phyloP scores from a whole-genome alignment of 352 stramenopile species.

The Phytophthora crassamura region DNA sequence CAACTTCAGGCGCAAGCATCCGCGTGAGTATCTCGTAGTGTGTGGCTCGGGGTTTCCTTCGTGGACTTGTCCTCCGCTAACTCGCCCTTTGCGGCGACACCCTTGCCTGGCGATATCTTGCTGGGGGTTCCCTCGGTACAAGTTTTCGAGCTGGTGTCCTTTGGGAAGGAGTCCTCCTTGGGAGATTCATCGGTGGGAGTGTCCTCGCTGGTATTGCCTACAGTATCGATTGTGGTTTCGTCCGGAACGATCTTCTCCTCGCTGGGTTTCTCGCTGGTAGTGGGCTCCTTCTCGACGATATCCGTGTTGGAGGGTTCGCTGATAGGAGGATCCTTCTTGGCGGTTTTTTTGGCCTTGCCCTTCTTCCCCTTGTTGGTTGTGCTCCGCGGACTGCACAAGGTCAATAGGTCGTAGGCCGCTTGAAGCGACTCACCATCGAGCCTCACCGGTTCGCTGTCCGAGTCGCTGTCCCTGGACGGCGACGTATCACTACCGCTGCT shows the following conservation, averaged over 20 bases:
- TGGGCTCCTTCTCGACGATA: neutral
- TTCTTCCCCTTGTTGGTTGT: slow-evolving; percentile 22
- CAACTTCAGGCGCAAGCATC: too few relatives aligned
- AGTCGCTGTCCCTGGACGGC: slow-evolving; percentile 28
- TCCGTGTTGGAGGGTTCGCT: too few relatives aligned
- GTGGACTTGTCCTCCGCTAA: neutral
- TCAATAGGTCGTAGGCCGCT: slow-evolving; percentile 73
- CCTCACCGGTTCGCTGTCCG: slow-evolving; percentile 36
- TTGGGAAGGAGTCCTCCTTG: neutral
- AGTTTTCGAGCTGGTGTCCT: too few relatives aligned
- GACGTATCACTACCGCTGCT: slow-evolving; percentile 29
- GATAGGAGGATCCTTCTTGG: slow-evolving; percentile 1
- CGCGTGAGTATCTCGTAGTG: too few relatives aligned
- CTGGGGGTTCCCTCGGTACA: too few relatives aligned
- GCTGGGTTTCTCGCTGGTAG: neutral
- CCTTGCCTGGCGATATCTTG: too few relatives aligned
- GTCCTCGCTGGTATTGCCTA: slow-evolving; percentile 11
- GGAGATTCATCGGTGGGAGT: neutral
- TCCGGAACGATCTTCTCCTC: neutral
- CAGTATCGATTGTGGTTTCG: neutral
- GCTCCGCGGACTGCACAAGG: slow-evolving; percentile 45
- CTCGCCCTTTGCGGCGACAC: too few relatives aligned
- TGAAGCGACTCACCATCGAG: slow-evolving; percentile 76
- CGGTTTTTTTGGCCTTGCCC: slow-evolving; percentile 14
- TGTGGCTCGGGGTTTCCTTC: neutral